phyloP scores from a whole-genome alignment of 1,284 basidiomycete genomes.

The Dichomitus squalens region DNA sequence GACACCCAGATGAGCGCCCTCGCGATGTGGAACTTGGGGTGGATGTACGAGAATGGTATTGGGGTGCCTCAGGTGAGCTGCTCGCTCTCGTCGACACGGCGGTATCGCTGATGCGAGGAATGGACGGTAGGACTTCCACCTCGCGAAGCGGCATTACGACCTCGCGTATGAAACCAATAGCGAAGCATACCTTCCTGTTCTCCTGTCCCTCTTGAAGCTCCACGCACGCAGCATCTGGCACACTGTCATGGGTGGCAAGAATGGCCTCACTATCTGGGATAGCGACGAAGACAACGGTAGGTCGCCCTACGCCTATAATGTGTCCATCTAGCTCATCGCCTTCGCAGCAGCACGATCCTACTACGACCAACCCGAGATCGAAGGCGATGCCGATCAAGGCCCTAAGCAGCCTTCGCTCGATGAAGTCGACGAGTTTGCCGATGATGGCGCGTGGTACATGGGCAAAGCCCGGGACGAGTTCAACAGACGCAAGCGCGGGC shows the following conservation, averaged over 20 bases:
- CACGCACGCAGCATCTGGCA: conserved; percentile 87
- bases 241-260: conserved; percentile 68
- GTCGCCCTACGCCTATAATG: conserved; percentile 3
- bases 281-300: conserved; percentile 46
- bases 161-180: conserved; percentile 82
- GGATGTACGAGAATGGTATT: conserved; percentile 97
- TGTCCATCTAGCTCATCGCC: background rate
- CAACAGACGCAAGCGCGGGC: conserved; percentile 50
- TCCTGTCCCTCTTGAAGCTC: conserved; percentile 81
- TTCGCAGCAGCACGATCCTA: conserved; percentile 15
- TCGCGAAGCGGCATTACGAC: conserved; percentile 97
- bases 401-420: conserved; percentile 6
- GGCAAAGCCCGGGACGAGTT: conserved; percentile 80
- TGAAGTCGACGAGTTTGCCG: conserved; percentile 28
- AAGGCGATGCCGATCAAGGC: conserved; percentile 23
- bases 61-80: conserved; percentile 80
- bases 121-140: conserved; percentile 82
- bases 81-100: too few relatives aligned
- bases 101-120: background rate
- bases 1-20: conserved; percentile 90
- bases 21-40: conserved; percentile 98
- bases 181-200: conserved; percentile 89
- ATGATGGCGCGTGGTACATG: conserved; percentile 66
- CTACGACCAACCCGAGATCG: conserved; percentile 27
- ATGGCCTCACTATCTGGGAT: conserved; percentile 67